These are phyloP conservation scores for Pleurotus tuoliensis DNA, from an alignment of 768 basidiomycete species.

Conservation along the genomic window DNA sequence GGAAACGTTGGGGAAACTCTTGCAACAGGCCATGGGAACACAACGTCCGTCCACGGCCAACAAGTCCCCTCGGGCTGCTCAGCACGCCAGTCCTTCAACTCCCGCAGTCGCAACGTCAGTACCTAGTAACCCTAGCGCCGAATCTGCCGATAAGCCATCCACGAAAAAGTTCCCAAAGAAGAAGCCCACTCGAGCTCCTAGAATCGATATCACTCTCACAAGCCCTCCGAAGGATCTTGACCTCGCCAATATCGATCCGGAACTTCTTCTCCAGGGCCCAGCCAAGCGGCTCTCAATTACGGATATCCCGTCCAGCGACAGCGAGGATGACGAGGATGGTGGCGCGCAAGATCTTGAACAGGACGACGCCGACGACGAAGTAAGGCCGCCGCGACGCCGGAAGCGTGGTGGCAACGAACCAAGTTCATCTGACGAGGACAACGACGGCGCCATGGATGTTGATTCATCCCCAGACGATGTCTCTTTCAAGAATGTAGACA, in stretches of 20 bases:
- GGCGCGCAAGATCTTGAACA: constrained; percentile 31
- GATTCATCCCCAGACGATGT: constrained; percentile 7
- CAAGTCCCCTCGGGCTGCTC: too few relatives aligned
- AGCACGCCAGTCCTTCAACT: too few relatives aligned
- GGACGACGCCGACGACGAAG: constrained; percentile 27
- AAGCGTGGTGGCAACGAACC: constrained; percentile 9
- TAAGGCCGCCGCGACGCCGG: constrained; percentile 24
- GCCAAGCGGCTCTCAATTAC: constrained; percentile 21
- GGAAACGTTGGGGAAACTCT: constrained; percentile 26
- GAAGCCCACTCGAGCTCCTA: not conserved
- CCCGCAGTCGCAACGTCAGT: too few relatives aligned
- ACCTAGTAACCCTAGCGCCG: not conserved
- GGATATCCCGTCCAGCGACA: constrained; percentile 36
- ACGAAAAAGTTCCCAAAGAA: not conserved
- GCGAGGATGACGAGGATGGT: constrained; percentile 36
- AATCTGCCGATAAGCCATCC: not conserved
- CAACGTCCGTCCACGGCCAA: too few relatives aligned
- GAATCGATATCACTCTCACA: not conserved
- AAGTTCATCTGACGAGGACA: constrained; percentile 31
- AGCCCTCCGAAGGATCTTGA: not conserved
- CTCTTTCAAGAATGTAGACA: constrained; percentile 28
- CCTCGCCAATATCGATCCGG: constrained; percentile 21
- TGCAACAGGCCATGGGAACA: constrained; percentile 4
- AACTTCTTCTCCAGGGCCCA: constrained; percentile 41
- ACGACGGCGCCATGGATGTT: constrained; percentile 17